Percentiles rank a stretch among this genome's conserved stretches.
Evolutionary conservation across 2,329 filamentous ascomycete genomes (phyloP).

Genomic region (Lasiodiplodia sp.): DNA sequence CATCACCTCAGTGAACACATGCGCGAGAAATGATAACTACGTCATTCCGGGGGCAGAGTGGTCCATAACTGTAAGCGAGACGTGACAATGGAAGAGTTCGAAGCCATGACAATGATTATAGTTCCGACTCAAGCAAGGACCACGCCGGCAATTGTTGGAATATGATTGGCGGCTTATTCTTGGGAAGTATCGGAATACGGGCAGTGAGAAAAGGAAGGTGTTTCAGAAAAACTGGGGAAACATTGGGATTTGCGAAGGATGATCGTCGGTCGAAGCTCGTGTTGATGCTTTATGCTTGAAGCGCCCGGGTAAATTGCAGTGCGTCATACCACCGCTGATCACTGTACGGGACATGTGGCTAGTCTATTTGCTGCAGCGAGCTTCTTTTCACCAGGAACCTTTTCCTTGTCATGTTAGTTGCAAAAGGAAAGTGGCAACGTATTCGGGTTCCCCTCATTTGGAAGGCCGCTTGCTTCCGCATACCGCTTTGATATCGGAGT

Average conservation of each 20-base stretch:
- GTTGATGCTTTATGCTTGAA: slow-evolving; percentile 4
- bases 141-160: background rate
- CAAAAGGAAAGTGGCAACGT: background rate
- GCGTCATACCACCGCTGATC: background rate
- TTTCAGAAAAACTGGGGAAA: slow-evolving; percentile 14
- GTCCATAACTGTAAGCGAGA: background rate
- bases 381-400: background rate
- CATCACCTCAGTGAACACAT: background rate
- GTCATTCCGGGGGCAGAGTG: background rate
- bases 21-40: background rate
- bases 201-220: slow-evolving; percentile 4
- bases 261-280: background rate
- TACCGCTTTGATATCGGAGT: background rate
- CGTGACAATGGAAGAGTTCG: background rate
- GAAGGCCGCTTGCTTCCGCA: background rate
- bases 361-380: slow-evolving; percentile 8
- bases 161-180: background rate
- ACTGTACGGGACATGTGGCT: background rate
- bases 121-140: background rate
- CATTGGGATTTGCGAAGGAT: background rate
- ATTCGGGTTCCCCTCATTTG: background rate
- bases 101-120: background rate
- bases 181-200: background rate
- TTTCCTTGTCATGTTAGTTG: background rate
- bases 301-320: slow-evolving; percentile 7